Conservation (phyloP, 169 alveolate genomes). For the Pseudocohnilembus persalinus region DNA sequence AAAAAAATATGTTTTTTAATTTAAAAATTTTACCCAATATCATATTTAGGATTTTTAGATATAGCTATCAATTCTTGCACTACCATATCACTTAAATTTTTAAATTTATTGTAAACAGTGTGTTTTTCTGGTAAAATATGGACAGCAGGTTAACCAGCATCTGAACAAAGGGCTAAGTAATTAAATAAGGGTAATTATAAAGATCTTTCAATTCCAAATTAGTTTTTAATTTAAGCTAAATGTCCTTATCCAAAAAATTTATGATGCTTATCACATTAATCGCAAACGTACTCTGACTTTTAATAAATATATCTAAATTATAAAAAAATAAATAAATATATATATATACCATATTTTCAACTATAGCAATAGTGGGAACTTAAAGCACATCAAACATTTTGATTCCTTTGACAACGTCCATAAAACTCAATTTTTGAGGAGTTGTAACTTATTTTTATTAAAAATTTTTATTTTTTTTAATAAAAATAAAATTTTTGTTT, state of each 20-base stretch:
- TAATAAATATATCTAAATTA: no score
- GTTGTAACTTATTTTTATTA: constrained; percentile 81
- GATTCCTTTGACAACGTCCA: constrained; percentile 95
- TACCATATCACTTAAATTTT: constrained; percentile 64
- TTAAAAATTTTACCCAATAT: background rate
- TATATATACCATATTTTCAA: constrained; percentile 93
- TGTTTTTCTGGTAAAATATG: constrained; percentile 78
- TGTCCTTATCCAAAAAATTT: constrained; percentile 89
- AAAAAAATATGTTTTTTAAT: background rate
- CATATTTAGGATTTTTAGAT: constrained; percentile 10
- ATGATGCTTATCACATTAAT: constrained; percentile 85
- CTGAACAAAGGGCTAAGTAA: constrained; percentile 76
- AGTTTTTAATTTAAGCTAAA: constrained; percentile 65
- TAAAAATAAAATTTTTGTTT: no score
- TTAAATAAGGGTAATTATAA: constrained; percentile 81
- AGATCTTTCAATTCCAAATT: constrained; percentile 84
- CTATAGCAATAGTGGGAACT: constrained; percentile 91
- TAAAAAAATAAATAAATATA: background rate
- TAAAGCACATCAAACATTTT: constrained; percentile 92
- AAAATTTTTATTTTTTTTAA: no score
- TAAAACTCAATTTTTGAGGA: constrained; percentile 89
- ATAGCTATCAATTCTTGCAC: constrained; percentile 57
- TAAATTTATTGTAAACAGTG: constrained; percentile 56
- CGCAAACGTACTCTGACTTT: constrained; percentile 82
- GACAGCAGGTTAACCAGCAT: constrained; percentile 82